Base-by-base conservation (phyloP, 139 green algal genomes). In the Gonium pectorale region DNA sequence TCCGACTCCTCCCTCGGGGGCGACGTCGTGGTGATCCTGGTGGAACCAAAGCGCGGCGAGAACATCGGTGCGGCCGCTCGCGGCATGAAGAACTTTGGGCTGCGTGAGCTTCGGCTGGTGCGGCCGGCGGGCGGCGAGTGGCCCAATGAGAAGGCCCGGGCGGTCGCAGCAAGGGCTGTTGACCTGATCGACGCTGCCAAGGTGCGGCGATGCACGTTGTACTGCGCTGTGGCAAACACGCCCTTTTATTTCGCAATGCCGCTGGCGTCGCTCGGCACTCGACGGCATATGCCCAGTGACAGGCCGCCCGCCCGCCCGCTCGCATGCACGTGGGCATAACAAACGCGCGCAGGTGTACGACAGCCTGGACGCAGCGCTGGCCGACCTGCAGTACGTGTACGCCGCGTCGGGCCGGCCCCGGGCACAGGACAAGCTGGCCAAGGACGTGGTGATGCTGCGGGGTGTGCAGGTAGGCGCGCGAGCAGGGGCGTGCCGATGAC, bases 311-410 rank as follows among this genome's bases (percentile, higher is more conserved):
- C n/a, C n/a, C n/a, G n/a, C n/a, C n/a, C 60, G 29, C 8, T 8
- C 60, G 19, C 5, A 40, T 17, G 8, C 38, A 7, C 5, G 26
- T 67, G 60, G 9, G 38, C 38, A 8, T 67, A n/a, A 35, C 22
- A 9, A 17, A 2, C 2, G 33, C 31, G 1, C 19, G 21, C 37
- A 71, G 40, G 59, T 82, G 40, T 82, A 71, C 59, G 59, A 71
- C 56, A 82, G n/a, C 8, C n/a, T 82, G 38, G 74, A 71, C 2
- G 74, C 51, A 4, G 74, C 74, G 40, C 74, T 82, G 74, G 35
- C 56, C 17, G 74, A 82, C 74, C 60, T 82, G 74, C 74, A 82
- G 74, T 82, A 82, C 56, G 74, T 82, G 38, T 82, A 82, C 27
- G 74, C 59, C 0, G 31, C 59, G 2, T 62, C 40, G 6, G 74